Percentiles rank a stretch among this genome's conserved stretches.
phyloP scores from a whole-genome alignment of 257 asterid species.

The Buddleja alternifolia region DNA sequence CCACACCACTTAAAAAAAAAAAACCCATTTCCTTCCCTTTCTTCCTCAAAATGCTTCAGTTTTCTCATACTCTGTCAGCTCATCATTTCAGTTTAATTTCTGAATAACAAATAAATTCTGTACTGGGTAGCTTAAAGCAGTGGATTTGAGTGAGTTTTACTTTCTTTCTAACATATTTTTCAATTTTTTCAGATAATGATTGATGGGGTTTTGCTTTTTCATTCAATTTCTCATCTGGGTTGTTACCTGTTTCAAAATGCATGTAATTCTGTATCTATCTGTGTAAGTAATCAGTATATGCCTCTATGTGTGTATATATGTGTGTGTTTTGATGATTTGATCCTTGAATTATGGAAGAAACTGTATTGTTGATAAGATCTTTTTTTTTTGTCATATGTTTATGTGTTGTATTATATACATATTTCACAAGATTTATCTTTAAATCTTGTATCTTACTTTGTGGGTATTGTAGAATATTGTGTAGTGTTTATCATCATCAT shows the following conservation, averaged over 20 bases:
- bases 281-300: neutral
- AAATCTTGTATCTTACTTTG: neutral
- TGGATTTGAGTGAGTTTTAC: constrained; percentile 34
- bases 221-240: constrained; percentile 28
- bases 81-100: constrained; percentile 23
- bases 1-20: constrained; percentile 34
- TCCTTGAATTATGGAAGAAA: constrained; percentile 14
- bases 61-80: constrained; percentile 37
- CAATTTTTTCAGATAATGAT: constrained; percentile 19
- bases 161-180: constrained; percentile 7
- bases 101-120: constrained; percentile 19
- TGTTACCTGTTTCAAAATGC: constrained; percentile 29
- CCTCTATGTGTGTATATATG: constrained; percentile 17
- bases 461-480: constrained; percentile 14
- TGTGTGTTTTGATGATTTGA: constrained; percentile 21
- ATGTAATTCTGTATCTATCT: neutral
- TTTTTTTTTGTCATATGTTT: constrained; percentile 11
- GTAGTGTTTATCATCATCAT: neutral
- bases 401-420: neutral
- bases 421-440: constrained; percentile 1
- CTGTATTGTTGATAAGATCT: neutral
- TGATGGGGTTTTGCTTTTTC: constrained; percentile 37
- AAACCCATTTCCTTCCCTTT: neutral
- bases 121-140: constrained; percentile 35
- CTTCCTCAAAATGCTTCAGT: constrained; percentile 35